Percentiles rank a stretch among this genome's conserved stretches.
These are phyloP conservation scores for Hypoxylon fragiforme DNA, from an alignment of 495 filamentous ascomycete species.

Conservation along the genomic window DNA sequence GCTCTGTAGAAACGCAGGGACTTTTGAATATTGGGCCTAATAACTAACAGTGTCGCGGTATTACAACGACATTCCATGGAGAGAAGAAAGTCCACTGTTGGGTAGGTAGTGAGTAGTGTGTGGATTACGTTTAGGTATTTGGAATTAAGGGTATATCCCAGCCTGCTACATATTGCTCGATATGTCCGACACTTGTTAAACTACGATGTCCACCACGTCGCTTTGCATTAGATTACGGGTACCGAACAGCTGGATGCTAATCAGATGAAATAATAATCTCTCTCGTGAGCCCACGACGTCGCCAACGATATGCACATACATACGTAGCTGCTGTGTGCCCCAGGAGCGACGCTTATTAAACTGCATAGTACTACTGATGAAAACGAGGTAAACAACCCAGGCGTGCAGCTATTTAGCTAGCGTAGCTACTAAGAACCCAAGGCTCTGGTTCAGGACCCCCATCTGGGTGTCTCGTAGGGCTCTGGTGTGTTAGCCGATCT, in stretches of 20 bases:
- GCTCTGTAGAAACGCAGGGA: conserved; percentile 2
- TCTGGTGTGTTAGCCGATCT: conserved; percentile 13
- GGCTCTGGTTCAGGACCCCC: conserved; percentile 9
- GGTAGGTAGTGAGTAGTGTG: not conserved
- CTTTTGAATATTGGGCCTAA: conserved; percentile 1
- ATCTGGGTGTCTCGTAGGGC: conserved; percentile 8
- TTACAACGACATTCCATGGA: conserved; percentile 5
- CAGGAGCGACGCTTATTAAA: conserved; percentile 4
- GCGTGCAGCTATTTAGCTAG: conserved; percentile 3
- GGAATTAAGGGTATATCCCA: conserved; percentile 14
- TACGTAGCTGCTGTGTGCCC: conserved; percentile 5
- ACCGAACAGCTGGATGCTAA: not conserved
- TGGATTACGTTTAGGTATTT: too few relatives aligned
- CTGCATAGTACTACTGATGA: too few relatives aligned
- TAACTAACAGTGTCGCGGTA: conserved; percentile 16
- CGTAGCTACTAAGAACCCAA: conserved; percentile 8
- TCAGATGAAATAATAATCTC: conserved; percentile 9
- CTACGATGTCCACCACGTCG: conserved; percentile 23
- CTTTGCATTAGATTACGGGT: conserved; percentile 14
- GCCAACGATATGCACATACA: conserved; percentile 14
- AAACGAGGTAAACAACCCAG: conserved; percentile 5
- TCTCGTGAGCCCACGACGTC: conserved; percentile 4
- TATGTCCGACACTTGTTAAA: conserved; percentile 2
- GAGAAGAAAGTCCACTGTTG: not conserved
- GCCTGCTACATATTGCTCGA: conserved; percentile 1